These are phyloP conservation scores for Colletotrichum sp. DNA, from an alignment of 2,329 filamentous ascomycete species.

Conservation along the genomic window DNA sequence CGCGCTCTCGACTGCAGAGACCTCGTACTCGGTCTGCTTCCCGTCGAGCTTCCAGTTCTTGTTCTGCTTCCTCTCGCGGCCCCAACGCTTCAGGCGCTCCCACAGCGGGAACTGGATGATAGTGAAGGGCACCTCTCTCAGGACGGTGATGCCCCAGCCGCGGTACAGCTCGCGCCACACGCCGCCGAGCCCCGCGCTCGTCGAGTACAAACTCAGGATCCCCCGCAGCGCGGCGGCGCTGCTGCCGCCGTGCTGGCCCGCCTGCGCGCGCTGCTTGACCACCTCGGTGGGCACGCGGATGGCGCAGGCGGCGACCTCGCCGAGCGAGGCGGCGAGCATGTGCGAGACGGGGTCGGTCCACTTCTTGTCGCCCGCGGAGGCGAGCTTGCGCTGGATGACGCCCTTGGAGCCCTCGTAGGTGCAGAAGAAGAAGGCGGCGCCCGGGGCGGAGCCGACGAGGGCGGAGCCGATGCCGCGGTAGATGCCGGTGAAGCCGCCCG, in stretches of 20 bases:
- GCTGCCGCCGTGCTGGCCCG: conserved; percentile 77
- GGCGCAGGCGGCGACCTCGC: conserved; percentile 91
- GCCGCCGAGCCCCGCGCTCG: conserved; percentile 48
- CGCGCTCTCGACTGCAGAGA: conserved; percentile 80
- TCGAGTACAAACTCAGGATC: conserved; percentile 62
- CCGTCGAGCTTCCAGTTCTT: conserved; percentile 3
- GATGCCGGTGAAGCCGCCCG: conserved; percentile 88
- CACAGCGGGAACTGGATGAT: conserved; percentile 97
- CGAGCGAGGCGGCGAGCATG: conserved; percentile 84
- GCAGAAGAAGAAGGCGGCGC: conserved; percentile 96
- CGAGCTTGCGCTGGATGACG: conserved; percentile 42
- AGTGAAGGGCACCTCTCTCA: conserved; percentile 96
- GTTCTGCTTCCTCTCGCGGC: conserved; percentile 42
- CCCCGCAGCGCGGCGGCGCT: conserved; percentile 70
- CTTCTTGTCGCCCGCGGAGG: conserved; percentile 24
- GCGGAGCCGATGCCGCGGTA: conserved; percentile 93
- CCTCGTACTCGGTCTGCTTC: conserved; percentile 35
- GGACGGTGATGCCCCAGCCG: conserved; percentile 90
- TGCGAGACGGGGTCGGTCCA: conserved; percentile 50
- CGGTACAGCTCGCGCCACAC: conserved; percentile 89
- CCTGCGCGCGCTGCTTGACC: conserved; percentile 95
- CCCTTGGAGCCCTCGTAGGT: conserved; percentile 83
- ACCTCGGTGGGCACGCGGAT: conserved; percentile 96
- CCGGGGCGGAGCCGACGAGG: conserved; percentile 88
- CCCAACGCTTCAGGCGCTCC: conserved; percentile 87